Evolutionary conservation across 2,329 filamentous ascomycete genomes (phyloP).

Genomic region (Onygenales sp.): DNA sequence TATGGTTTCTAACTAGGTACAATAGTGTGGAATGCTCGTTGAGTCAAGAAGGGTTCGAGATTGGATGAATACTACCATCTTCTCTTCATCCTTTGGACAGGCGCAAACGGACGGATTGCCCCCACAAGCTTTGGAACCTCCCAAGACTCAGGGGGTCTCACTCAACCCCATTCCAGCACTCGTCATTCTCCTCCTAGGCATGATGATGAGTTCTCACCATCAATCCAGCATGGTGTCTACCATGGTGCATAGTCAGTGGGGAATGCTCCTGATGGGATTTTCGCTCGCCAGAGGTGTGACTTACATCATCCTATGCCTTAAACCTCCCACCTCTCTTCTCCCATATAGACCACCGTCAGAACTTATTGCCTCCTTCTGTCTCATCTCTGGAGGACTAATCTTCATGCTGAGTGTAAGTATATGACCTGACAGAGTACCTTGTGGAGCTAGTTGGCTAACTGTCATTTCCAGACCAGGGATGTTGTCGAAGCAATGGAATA

Average conservation of each 20-base stretch:
- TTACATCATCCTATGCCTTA: slow-evolving; percentile 70
- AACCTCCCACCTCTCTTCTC: slow-evolving; percentile 68
- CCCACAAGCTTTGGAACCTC: slow-evolving; percentile 43
- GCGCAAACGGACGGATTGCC: slow-evolving; percentile 2
- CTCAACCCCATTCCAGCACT: slow-evolving; percentile 83
- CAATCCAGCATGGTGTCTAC: slow-evolving; percentile 73
- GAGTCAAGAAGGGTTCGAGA: slow-evolving; percentile 63
- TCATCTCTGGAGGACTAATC: slow-evolving; percentile 77
- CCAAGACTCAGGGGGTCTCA: slow-evolving; percentile 62
- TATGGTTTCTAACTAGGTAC: slow-evolving; percentile 5
- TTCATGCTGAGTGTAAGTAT: slow-evolving; percentile 79
- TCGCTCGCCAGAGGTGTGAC: slow-evolving; percentile 69
- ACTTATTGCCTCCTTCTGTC: slow-evolving; percentile 74
- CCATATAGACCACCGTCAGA: slow-evolving; percentile 84
- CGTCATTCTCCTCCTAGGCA: slow-evolving; percentile 74
- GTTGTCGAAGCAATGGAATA: slow-evolving; percentile 67
- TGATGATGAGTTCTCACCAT: slow-evolving; percentile 93
- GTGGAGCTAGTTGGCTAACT: slow-evolving; percentile 11
- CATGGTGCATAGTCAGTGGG: slow-evolving; percentile 94
- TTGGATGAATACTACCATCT: slow-evolving; percentile 39
- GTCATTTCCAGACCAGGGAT: slow-evolving; percentile 53
- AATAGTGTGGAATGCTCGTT: slow-evolving; percentile 69
- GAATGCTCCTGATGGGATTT: slow-evolving; percentile 70
- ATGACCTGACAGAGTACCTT: background rate
- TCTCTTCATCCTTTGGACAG: slow-evolving; percentile 11